Base-by-base conservation (phyloP, 768 basidiomycete species). In the Roridomyces roridus region DNA sequence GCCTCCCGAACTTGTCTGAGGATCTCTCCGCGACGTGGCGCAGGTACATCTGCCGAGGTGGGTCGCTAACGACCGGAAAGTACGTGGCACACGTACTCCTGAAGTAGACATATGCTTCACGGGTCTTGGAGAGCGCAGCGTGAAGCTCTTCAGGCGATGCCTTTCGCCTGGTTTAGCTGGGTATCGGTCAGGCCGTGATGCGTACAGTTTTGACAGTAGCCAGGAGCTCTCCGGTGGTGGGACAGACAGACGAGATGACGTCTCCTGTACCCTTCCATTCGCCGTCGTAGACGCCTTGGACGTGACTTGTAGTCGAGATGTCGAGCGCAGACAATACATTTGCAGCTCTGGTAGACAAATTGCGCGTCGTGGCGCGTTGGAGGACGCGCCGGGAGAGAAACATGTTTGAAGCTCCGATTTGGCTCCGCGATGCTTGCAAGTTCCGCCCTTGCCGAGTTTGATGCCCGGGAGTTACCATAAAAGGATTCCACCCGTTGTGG, bases 21-120 rank as follows among this genome's bases (percentile, higher is more conserved):
- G 26, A 98, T 80, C 65, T 97, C 94, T 15, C 96, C 96, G 54
- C 96, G 81, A 46, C 85, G 86, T 3, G 96, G 96, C 12, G 92
- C 92, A 43, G 96, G 94, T 29, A 95, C 78, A 57, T 77, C 80
- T 72, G 44, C 41, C 40, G 34, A 15, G 7, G 34, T 44, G 41
- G 44, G 46, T 35, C 36, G 12, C 28, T 40, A 40, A 36, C 43
- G 11, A 26, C 15, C 28, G 8, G 29, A n/a, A 12, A 55, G 39
- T n/a, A 41, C 14, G 39, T 28, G 26, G 7, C 25, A 21, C 9
- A 69, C 76, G 59, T 61, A 82, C 82, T 72, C 41, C 94, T 81
- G 71, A 96, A 88, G 56, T 74, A 64, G 8, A 74, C 72, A 68
- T 88, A 89, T 6, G 95, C 96, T 46, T 91, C 89, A 40, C 87